A percentile compares a stretch with the other conserved stretches of the same genome.
These are phyloP conservation scores for Beauveria rudraprayagi DNA, from an alignment of 2,329 filamentous ascomycete species.

Conservation along the genomic window DNA sequence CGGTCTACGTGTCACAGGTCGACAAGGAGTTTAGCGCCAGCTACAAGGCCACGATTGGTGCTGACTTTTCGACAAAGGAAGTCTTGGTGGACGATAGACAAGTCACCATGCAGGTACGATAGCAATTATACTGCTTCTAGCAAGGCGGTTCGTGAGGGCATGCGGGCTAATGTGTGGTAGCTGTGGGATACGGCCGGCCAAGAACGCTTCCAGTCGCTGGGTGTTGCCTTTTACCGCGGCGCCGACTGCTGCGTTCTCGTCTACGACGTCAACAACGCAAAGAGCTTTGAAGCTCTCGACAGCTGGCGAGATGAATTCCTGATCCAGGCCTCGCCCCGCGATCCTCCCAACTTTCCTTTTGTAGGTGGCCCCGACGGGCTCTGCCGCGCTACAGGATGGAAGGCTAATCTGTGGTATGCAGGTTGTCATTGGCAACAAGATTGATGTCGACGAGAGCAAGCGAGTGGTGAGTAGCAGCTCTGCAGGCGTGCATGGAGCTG, in stretches of 20 bases:
- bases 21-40: slow-evolving; percentile 99
- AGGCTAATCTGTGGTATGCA: slow-evolving; percentile 25
- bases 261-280: slow-evolving; percentile 98
- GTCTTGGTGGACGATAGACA: slow-evolving; percentile 94
- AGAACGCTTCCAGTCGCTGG: slow-evolving; percentile 93
- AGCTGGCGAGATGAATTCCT: slow-evolving; percentile 98
- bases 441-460: slow-evolving; percentile 97
- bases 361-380: slow-evolving; percentile 48
- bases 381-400: no score
- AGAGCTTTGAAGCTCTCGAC: slow-evolving; percentile 97
- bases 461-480: slow-evolving; percentile 55
- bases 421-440: slow-evolving; percentile 98
- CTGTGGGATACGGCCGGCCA: slow-evolving; percentile 98
- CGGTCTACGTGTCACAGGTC: slow-evolving; percentile 53
- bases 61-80: slow-evolving; percentile 97
- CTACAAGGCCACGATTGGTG: slow-evolving; percentile 99
- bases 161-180: slow-evolving; percentile 34
- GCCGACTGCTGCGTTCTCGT: slow-evolving; percentile 97
- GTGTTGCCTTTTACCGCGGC: slow-evolving; percentile 94
- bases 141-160: slow-evolving; percentile 10
- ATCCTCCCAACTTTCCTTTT: slow-evolving; percentile 96
- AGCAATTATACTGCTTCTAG: background rate
- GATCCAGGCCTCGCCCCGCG: slow-evolving; percentile 91
- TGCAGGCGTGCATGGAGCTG: background rate
- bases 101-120: slow-evolving; percentile 88